Evolutionary conservation across 768 basidiomycete genomes (phyloP), one percentile per base, ranked within the genome.

Genomic region (Phylloporus rhodoxanthus): DNA sequence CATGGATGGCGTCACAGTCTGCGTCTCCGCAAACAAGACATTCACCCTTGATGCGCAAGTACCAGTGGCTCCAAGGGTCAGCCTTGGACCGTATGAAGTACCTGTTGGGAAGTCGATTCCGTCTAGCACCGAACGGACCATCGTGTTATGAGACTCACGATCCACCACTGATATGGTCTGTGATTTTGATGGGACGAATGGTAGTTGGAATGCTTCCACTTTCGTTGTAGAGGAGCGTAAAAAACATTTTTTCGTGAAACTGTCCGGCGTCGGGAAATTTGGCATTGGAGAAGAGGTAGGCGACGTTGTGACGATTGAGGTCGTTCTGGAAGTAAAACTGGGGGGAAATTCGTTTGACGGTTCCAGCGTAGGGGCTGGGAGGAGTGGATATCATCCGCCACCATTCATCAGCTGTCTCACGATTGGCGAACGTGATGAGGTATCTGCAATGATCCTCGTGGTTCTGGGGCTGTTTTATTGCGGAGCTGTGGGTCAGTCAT

Each of bases 351-450:
- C 48, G 42, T 25, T 17, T 23, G n/a, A 50, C 15, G 13, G 17
- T n/a, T 28, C 34, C 48, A 38, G 21, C 33, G 17, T 44, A 51
- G 14, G 50, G 50, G n/a, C 50, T 41, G 8, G 51, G 8, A 23
- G 53, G 54, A 25, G 52, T 54, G 20, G 59, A 54, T 19, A 67
- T 46, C 19, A 48, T 40, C n/a, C 62, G 48, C 57, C 55, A 67
- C 62, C 64, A 67, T 17, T 59, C 54, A 43, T 64, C 64, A 32
- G 64, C 36, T 20, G 36, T 37, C 17, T 20, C 36, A 17, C 36
- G 36, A 5, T 37, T 19, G 17, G 17, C 19, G 37, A 67, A 67
- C 19, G 52, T 55, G 45, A 58, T 54, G 4, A 67, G 14, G 47
- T 57, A 59, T 6, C 36, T 36, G 14, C 10, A 39, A 15, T 39